Percentiles rank a stretch among this genome's conserved stretches.
Conservation (phyloP, 1,139 yeast species). For the Saccharomycopsis hybrid region DNA sequence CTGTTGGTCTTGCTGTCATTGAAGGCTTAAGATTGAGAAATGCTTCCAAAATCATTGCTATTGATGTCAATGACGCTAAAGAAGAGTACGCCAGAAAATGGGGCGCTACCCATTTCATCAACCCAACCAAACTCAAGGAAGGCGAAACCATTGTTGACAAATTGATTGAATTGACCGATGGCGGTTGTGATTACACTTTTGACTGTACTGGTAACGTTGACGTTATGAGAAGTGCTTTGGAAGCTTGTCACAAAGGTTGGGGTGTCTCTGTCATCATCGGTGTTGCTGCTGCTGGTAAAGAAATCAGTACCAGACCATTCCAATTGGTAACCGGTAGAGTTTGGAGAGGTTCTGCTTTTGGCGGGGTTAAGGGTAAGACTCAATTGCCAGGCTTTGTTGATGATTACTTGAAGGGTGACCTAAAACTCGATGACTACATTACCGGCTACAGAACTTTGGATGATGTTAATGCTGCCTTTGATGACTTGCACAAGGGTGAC, state of each 20-base stretch:
- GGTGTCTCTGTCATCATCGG: conserved; percentile 93
- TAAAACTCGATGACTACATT: conserved; percentile 91
- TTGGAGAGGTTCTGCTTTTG: conserved; percentile 98
- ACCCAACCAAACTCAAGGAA: conserved; percentile 68
- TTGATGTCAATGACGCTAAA: conserved; percentile 82
- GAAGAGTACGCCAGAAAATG: conserved; percentile 80
- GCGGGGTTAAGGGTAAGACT: conserved; percentile 96
- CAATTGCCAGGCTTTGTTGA: conserved; percentile 90
- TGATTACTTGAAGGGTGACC: conserved; percentile 72
- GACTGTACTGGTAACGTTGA: conserved; percentile 96
- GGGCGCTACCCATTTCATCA: conserved; percentile 93
- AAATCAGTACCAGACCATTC: conserved; percentile 95
- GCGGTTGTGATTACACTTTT: conserved; percentile 92
- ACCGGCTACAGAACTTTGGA: conserved; percentile 80
- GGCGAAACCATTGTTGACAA: conserved; percentile 77
- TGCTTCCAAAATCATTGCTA: conserved; percentile 76
- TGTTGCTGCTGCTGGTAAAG: conserved; percentile 98
- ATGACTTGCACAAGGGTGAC: conserved; percentile 89
- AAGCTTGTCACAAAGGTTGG: conserved; percentile 99
- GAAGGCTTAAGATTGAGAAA: conserved; percentile 87
- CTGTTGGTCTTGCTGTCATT: conserved; percentile 91
- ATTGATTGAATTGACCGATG: conserved; percentile 85
- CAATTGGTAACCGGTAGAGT: conserved; percentile 98
- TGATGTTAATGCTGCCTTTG: conserved; percentile 82
- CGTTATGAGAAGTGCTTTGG: conserved; percentile 94